Conservation (phyloP, 2,329 filamentous ascomycete species). For the Parastagonospora nodorum region DNA sequence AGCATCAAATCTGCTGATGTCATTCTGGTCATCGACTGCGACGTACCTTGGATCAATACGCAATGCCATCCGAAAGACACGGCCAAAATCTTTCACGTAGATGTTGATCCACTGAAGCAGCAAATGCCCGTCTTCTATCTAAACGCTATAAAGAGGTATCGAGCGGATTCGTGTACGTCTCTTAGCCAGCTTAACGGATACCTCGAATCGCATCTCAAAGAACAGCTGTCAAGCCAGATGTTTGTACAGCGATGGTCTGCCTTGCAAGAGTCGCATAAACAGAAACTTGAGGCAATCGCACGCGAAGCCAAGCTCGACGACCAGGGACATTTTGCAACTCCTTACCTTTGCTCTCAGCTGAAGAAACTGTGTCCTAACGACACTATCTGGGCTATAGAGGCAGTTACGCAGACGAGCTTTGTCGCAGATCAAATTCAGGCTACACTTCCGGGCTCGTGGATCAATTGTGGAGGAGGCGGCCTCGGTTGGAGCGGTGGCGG, state of each 20-base stretch:
- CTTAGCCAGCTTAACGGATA: slow-evolving; percentile 72
- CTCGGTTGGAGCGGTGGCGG: slow-evolving; percentile 80
- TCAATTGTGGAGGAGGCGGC: slow-evolving; percentile 81
- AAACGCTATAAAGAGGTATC: slow-evolving; percentile 57
- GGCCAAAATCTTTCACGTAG: slow-evolving; percentile 68
- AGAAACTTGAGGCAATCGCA: slow-evolving; percentile 65
- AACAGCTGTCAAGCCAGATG: slow-evolving; percentile 48
- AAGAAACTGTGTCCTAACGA: slow-evolving; percentile 63
- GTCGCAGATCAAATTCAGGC: slow-evolving; percentile 74
- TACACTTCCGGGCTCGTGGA: slow-evolving; percentile 71
- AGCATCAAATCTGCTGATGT: slow-evolving; percentile 77
- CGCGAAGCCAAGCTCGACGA: slow-evolving; percentile 62
- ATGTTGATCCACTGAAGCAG: slow-evolving; percentile 69
- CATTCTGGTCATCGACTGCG: slow-evolving; percentile 84
- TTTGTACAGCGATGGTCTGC: slow-evolving; percentile 57
- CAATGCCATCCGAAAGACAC: slow-evolving; percentile 63
- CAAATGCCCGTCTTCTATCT: slow-evolving; percentile 65
- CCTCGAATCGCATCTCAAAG: slow-evolving; percentile 53
- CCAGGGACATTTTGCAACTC: slow-evolving; percentile 66
- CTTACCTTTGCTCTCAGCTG: slow-evolving; percentile 62
- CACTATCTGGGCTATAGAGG: slow-evolving; percentile 78
- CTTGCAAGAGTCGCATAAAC: slow-evolving; percentile 63
- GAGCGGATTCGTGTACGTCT: slow-evolving; percentile 58
- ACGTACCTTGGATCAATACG: slow-evolving; percentile 93
- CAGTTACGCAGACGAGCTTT: slow-evolving; percentile 72